A percentile compares a stretch with the other conserved stretches of the same genome.
phyloP scores from a whole-genome alignment of 768 basidiomycete genomes.

The Clitopilus passeckerianus region DNA sequence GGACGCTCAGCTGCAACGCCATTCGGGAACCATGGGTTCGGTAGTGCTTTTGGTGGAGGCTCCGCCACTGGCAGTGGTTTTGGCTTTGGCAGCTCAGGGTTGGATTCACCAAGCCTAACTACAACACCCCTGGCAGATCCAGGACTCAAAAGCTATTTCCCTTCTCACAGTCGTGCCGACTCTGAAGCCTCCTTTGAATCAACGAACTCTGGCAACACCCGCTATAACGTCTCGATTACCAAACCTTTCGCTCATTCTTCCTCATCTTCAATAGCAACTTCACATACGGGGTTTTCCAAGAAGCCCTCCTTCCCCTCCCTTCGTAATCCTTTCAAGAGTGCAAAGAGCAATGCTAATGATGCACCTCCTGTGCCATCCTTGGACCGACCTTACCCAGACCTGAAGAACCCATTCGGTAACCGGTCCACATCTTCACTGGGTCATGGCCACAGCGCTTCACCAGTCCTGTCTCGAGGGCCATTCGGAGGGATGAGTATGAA shows the following conservation, averaged over 20 bases:
- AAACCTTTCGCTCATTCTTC: constrained; percentile 68
- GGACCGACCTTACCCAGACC: constrained; percentile 64
- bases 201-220: constrained; percentile 50
- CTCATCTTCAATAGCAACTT: constrained; percentile 63
- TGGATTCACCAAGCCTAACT: constrained; percentile 60
- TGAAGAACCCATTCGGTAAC: constrained; percentile 74
- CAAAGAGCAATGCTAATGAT: constrained; percentile 41
- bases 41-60: constrained; percentile 23
- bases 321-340: constrained; percentile 80
- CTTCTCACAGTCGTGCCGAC: constrained; percentile 67
- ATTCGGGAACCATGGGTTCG: constrained; percentile 20
- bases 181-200: constrained; percentile 80
- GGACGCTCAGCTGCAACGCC: constrained; percentile 42
- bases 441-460: constrained; percentile 40
- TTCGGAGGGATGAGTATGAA: constrained; percentile 24
- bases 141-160: constrained; percentile 58
- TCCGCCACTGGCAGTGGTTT: constrained; percentile 43
- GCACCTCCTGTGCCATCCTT: constrained; percentile 73
- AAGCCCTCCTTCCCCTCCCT: constrained; percentile 85
- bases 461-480: constrained; percentile 25
- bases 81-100: constrained; percentile 44
- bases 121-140: constrained; percentile 48
- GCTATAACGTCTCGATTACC: constrained; percentile 27
- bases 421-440: constrained; percentile 74
- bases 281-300: constrained; percentile 61